Conservation (phyloP, 306 rosid species). For the Glycine tomentella region DNA sequence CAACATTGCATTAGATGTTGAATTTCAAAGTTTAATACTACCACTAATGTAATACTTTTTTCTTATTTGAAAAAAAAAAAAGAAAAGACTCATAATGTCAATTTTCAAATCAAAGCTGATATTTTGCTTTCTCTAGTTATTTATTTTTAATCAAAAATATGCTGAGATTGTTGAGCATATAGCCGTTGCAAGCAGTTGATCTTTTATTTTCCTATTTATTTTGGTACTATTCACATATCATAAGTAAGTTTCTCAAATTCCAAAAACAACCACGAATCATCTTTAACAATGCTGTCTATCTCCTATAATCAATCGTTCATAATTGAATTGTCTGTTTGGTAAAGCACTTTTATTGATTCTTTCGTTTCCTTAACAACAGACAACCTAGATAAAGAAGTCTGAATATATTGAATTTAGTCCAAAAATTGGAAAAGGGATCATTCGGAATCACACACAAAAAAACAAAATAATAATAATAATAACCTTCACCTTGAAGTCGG, state of each 20-base stretch:
- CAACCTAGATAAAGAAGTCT: slow-evolving; percentile 34
- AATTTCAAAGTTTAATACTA: neutral
- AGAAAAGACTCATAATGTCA: neutral
- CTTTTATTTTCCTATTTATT: neutral
- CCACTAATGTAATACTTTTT: no score
- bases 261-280: neutral
- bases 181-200: neutral
- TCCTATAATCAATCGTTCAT: slow-evolving; percentile 4
- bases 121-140: neutral
- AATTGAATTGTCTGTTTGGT: slow-evolving; percentile 24
- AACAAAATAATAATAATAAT: neutral
- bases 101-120: slow-evolving; percentile 2
- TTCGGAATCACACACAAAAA: slow-evolving; percentile 1
- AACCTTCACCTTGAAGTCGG: slow-evolving; percentile 39
- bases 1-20: neutral
- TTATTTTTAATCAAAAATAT: neutral
- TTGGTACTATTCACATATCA: slow-evolving; percentile 6
- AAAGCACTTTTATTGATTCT: slow-evolving; percentile 41
- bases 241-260: neutral
- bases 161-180: neutral
- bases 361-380: slow-evolving; percentile 43
- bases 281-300: neutral
- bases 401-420: slow-evolving; percentile 15
- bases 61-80: neutral
- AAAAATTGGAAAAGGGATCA: slow-evolving; percentile 1